Conservation (phyloP, 805 yeast species). For the Kuraishia borneana region DNA sequence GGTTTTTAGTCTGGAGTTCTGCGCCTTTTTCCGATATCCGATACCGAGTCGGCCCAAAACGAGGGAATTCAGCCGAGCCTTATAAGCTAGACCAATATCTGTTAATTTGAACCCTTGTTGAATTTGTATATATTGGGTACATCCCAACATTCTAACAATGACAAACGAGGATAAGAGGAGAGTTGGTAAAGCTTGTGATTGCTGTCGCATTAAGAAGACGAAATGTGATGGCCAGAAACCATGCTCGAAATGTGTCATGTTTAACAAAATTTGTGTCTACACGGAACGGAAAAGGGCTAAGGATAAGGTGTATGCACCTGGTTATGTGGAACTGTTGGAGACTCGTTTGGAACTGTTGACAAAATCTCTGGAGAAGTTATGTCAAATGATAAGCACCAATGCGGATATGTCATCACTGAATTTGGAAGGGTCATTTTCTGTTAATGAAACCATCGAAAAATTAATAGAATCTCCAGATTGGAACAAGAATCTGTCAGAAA, state of each 20-base stretch:
- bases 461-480: too few species aligned
- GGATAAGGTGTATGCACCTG: constrained; percentile 46
- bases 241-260: constrained; percentile 41
- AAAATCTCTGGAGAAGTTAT: constrained; percentile 32
- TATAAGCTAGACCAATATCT: too few species aligned
- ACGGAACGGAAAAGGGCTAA: constrained; percentile 41
- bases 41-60: too few species aligned
- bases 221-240: constrained; percentile 57
- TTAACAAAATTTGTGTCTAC: constrained; percentile 49
- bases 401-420: constrained; percentile 4
- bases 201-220: constrained; percentile 51
- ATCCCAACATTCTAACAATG: too few species aligned
- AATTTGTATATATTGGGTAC: too few species aligned
- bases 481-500: too few species aligned
- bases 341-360: constrained; percentile 43
- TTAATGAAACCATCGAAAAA: constrained; percentile 34
- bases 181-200: constrained; percentile 56
- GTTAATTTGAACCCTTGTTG: too few species aligned
- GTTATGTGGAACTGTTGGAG: constrained; percentile 54
- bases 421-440: constrained; percentile 17
- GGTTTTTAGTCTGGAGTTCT: too few species aligned
- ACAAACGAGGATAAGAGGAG: constrained; percentile 30
- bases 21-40: too few species aligned
- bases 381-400: constrained; percentile 14
- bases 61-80: too few species aligned